Percentiles rank a stretch among this genome's conserved stretches.
These are phyloP conservation scores for Dothiorella sarmentorum DNA, from an alignment of 2,329 filamentous ascomycete genomes.

Conservation along the genomic window DNA sequence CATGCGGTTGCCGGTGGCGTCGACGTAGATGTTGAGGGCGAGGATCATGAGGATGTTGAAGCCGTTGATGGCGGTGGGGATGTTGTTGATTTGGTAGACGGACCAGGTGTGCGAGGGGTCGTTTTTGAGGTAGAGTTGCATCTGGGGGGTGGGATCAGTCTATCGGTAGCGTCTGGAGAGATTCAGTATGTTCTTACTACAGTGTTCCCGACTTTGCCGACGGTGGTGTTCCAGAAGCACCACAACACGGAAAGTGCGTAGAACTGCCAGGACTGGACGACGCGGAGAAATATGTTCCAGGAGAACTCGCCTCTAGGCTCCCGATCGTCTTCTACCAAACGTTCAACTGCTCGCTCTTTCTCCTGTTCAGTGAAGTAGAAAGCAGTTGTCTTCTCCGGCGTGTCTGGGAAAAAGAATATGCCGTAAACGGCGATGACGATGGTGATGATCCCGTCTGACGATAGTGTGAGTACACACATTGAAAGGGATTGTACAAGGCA, in stretches of 20 bases:
- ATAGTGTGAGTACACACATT: too few relatives aligned
- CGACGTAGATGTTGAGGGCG: slow-evolving; percentile 23
- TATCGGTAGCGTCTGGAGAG: background rate
- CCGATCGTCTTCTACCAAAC: background rate
- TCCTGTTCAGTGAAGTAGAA: slow-evolving; percentile 4
- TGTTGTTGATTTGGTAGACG: slow-evolving; percentile 10
- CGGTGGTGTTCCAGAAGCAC: background rate
- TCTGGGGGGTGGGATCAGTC: background rate
- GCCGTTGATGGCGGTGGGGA: slow-evolving; percentile 3
- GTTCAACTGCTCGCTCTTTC: background rate
- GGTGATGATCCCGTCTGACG: background rate
- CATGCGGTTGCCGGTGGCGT: slow-evolving; percentile 34
- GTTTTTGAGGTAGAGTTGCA: slow-evolving; percentile 11
- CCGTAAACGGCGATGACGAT: background rate
- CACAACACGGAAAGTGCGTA: background rate
- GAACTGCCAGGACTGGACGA: slow-evolving; percentile 2
- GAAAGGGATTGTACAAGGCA: background rate
- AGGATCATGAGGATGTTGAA: slow-evolving; percentile 2
- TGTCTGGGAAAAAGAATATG: slow-evolving; percentile 10
- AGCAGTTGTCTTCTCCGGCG: background rate
- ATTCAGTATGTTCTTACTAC: background rate
- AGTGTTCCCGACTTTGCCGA: background rate
- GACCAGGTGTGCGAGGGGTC: background rate
- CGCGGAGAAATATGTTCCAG: background rate
- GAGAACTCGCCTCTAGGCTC: background rate